Evolutionary conservation across 2,329 filamentous ascomycete species (phyloP), one percentile per base, ranked within the genome.

Genomic region (Clonostachys byssicola): DNA sequence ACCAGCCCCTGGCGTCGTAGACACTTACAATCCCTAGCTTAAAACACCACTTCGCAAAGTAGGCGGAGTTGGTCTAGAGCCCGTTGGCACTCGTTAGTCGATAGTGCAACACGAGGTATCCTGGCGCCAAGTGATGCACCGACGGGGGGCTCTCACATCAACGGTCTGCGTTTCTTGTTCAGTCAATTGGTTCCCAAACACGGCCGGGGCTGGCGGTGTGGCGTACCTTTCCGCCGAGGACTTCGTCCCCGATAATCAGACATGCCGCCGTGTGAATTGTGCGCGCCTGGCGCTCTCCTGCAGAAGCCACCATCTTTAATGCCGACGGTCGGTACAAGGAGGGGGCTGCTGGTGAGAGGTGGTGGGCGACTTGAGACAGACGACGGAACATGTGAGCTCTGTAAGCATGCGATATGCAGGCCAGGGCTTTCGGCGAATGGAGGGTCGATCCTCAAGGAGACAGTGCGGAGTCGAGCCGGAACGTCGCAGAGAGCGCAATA

Each of bases 221-320:
- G 36, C 14, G 53, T 65, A 90, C 92, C 86, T 97, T 97, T 58
- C 94, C 92, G 18, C 91, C 92, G 5, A 97, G 76, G 6, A 97
- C 91, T 67, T 96, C 92, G 69, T 97, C 92, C n/a, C 92, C 92
- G 58, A 99, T 97, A 50, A 99, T 91, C 53, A 97, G 71, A 66
- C 90, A 95, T 48, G 88, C 92, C 12, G 92, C 94, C 42, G 92
- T 96, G 62, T 90, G 85, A 56, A 97, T 95, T 50, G 79, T 83
- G 60, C 84, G 76, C 57, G 78, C 73, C 59, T 77, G 77, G 53
- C 79, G 75, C 59, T 81, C 74, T 49, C 76, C 73, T 49, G 74
- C 63, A 57, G 71, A 68, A 39, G 62, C 71, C 71, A 77, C 80
- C 60, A 53, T 66, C 48, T 47, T 51, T 34, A 59, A 44, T n/a